These are phyloP conservation scores for Monosporozyma unispora DNA, from an alignment of 805 yeast genomes.

Conservation along the genomic window DNA sequence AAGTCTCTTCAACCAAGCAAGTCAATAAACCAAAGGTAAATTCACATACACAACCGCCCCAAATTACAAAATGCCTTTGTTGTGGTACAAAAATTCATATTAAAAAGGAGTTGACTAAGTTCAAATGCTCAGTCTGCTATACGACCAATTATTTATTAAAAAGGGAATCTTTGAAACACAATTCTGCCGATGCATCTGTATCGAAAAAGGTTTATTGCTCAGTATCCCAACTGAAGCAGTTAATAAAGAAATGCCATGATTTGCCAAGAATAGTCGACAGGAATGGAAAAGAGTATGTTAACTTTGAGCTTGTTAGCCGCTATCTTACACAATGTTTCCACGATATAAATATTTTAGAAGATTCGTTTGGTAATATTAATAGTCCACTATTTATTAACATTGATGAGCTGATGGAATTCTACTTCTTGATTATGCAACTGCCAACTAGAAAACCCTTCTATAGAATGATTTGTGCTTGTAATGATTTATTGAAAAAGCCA, in stretches of 20 bases:
- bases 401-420: conserved; percentile 39
- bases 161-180: neutral
- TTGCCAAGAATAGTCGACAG: neutral
- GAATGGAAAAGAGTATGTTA: conserved; percentile 1
- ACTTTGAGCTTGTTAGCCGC: conserved; percentile 40
- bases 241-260: conserved; percentile 4
- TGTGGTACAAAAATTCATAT: conserved; percentile 39
- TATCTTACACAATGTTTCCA: conserved; percentile 41
- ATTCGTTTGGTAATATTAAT: conserved; percentile 37
- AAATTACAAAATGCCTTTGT: conserved; percentile 32
- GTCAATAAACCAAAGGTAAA: neutral
- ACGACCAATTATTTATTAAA: conserved; percentile 32
- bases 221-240: conserved; percentile 2
- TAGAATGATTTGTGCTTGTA: conserved; percentile 43
- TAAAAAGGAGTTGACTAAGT: conserved; percentile 32
- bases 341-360: conserved; percentile 39
- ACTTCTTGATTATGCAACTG: conserved; percentile 37
- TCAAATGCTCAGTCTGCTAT: conserved; percentile 55
- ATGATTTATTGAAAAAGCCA: conserved; percentile 46
- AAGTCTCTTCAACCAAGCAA: neutral
- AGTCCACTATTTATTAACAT: conserved; percentile 35
- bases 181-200: neutral
- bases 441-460: conserved; percentile 57
- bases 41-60: neutral
- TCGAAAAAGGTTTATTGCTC: conserved; percentile 4